Evolutionary conservation across 2,329 filamentous ascomycete genomes (phyloP).

Genomic region (Arachnopeziza araneosa): DNA sequence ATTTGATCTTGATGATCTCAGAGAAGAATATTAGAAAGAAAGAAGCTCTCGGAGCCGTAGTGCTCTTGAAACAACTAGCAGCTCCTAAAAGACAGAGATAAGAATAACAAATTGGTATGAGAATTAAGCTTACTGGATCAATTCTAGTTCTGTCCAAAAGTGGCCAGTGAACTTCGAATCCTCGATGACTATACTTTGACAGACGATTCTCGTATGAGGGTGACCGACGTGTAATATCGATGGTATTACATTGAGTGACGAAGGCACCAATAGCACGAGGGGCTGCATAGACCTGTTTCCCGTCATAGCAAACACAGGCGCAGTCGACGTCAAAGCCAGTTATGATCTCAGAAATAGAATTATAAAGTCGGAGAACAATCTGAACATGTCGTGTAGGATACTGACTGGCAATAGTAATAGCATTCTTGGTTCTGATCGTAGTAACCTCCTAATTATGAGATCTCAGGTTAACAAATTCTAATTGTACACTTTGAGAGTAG

Average conservation of each 20-base stretch:
- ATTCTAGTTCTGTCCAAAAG: conserved; percentile 67
- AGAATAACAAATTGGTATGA: too few species aligned
- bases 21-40: too few species aligned
- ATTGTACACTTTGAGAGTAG: too few species aligned
- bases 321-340: conserved; percentile 88
- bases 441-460: conserved; percentile 60
- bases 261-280: conserved; percentile 73
- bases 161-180: conserved; percentile 80
- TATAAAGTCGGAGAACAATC: conserved; percentile 82
- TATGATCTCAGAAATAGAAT: conserved; percentile 76
- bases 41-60: too few species aligned
- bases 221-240: conserved; percentile 73
- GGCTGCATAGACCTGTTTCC: conserved; percentile 71
- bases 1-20: too few species aligned
- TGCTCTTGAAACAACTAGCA: too few species aligned
- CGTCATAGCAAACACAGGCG: conserved; percentile 75
- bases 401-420: conserved; percentile 78
- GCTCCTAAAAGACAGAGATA: too few species aligned
- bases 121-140: conserved; percentile 47
- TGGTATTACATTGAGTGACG: conserved; percentile 75
- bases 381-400: conserved; percentile 79
- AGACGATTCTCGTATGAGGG: conserved; percentile 85
- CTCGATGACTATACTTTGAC: conserved; percentile 77
- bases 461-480: too few species aligned
- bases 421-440: conserved; percentile 79